Base-by-base conservation (phyloP, 2,329 filamentous ascomycete genomes). In the Elsinoe fawcettii region DNA sequence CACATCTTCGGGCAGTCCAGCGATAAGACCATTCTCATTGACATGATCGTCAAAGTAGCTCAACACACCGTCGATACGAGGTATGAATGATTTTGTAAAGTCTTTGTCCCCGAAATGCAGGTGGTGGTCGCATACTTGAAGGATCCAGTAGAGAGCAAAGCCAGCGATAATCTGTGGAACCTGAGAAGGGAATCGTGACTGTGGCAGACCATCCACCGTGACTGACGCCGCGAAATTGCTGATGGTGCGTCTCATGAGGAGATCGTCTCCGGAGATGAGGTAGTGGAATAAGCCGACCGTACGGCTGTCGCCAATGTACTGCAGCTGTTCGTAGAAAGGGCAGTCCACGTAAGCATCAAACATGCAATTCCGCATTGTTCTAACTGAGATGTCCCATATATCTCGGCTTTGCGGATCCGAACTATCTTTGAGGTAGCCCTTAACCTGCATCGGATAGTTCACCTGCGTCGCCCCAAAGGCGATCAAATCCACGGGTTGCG, bases 391-490 rank as follows among this genome's bases (percentile, higher is more conserved):
- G 3, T 64, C 60, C 62, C 63, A 66, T 16, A 51, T 51, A 8
- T 34, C 25, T 25, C 34, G 46, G 5, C 64, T 62, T 16, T 59
- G 46, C 41, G 60, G 51, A 37, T 65, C 63, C 8, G 22, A 47
- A 0, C 60, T 57, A 12, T 65, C 47, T 2, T 59, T 54, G 61
- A 62, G 65, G 41, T 44, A 57, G 2, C 62, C 65, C 54, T 70
- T 70, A 5, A 72, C 59, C 0, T 58, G 61, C 36, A 74, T 58
- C 0, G 72, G 72, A 37, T 74, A 74, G 39, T 73, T 72, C 8
- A 68, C 66, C 51, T 71, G 69, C 1, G 59, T 67, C 1, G 66
- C 67, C 1, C 62, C 53, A 5, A 74, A 64, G 0, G 62, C 63
- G 0, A 61, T 1, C 0, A 73, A 46, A 32, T 65, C 57, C 1